Evolutionary conservation across 2,329 filamentous ascomycete genomes (phyloP).

Genomic region (Alternaria sp.): DNA sequence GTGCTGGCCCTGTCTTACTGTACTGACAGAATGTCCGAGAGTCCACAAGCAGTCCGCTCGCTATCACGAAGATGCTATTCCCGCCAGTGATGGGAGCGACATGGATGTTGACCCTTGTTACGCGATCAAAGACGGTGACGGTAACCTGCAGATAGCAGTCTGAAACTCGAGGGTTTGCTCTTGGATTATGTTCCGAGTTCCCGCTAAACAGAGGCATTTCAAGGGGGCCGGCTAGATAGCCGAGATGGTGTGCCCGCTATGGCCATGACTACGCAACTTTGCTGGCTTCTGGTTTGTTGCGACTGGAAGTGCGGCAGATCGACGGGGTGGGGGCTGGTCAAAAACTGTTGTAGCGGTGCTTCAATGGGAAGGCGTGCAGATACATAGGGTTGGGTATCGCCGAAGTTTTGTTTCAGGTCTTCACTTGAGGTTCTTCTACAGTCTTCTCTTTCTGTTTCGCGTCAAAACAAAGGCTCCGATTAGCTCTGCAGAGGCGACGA

Average conservation of each 20-base stretch:
- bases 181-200: slow-evolving; percentile 5
- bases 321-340: slow-evolving; percentile 12
- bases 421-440: not conserved
- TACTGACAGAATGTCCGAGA: not conserved
- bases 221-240: slow-evolving; percentile 20
- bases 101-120: not conserved
- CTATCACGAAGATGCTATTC: not conserved
- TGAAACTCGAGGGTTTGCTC: slow-evolving; percentile 7
- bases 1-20: not conserved
- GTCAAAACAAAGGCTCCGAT: not conserved
- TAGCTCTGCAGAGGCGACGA: not conserved
- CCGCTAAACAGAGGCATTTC: slow-evolving; percentile 3
- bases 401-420: slow-evolving; percentile 4
- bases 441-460: not conserved
- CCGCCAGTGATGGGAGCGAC: not conserved
- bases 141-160: slow-evolving; percentile 2
- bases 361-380: slow-evolving; percentile 6
- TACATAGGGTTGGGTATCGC: slow-evolving; percentile 17
- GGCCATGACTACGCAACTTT: slow-evolving; percentile 2
- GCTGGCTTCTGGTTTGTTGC: slow-evolving; percentile 15
- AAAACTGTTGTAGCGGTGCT: slow-evolving; percentile 8
- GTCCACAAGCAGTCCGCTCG: not conserved
- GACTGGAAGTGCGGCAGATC: slow-evolving; percentile 21
- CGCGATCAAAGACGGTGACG: not conserved
- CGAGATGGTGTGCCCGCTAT: slow-evolving; percentile 24